Percentiles rank a stretch among this genome's conserved stretches.
Conservation (phyloP, 225 moss, liverwort and hornwort species). For the Pseudisothecium myosuroides region DNA sequence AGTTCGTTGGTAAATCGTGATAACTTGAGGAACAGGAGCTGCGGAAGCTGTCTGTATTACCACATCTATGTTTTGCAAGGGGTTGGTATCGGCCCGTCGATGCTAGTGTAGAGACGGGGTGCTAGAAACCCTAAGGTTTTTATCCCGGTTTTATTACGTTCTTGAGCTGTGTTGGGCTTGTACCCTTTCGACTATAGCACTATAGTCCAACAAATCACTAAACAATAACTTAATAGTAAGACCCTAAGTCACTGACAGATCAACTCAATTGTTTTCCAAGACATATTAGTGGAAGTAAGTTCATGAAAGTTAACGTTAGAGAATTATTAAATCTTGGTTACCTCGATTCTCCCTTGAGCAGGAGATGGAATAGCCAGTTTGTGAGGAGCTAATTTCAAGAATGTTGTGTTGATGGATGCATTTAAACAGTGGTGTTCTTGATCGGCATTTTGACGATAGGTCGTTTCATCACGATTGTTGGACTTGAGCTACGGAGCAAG, state of each 20-base stretch:
- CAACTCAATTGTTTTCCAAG: background rate
- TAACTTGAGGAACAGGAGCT: background rate
- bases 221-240: background rate
- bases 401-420: background rate
- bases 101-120: background rate
- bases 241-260: background rate
- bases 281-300: background rate
- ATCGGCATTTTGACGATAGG: background rate
- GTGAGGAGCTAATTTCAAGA: background rate
- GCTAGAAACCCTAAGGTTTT: background rate
- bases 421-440: background rate
- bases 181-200: background rate
- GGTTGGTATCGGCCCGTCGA: background rate
- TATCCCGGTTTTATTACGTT: background rate
- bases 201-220: background rate
- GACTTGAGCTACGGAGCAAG: background rate
- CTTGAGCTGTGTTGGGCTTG: background rate
- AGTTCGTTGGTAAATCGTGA: background rate
- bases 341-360: background rate
- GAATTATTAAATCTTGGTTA: background rate
- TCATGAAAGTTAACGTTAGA: background rate
- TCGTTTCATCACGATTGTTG: background rate
- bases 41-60: background rate
- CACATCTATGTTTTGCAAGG: background rate
- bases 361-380: background rate